A percentile compares a stretch with the other conserved stretches of the same genome.
Evolutionary conservation across 495 filamentous ascomycete genomes (phyloP).

Genomic region (Friedmanniomyces endolithicus): DNA sequence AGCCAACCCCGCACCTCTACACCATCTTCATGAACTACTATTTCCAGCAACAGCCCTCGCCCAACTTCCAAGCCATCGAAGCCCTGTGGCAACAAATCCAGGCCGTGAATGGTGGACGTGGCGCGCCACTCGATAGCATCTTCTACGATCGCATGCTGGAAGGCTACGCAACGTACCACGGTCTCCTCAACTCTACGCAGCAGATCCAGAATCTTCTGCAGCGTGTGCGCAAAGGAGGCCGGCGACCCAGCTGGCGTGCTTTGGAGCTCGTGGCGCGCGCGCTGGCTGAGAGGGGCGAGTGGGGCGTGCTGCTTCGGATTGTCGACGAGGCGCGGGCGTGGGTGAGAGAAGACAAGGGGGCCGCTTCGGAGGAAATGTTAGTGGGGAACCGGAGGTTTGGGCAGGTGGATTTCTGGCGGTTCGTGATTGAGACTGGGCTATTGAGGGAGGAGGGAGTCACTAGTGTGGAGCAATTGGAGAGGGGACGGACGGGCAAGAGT

Average conservation of each 20-base stretch:
- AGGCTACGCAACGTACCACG: conserved; percentile 40
- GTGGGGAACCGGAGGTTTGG: conserved; percentile 1
- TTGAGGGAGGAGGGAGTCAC: conserved; percentile 11
- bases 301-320: conserved; percentile 22
- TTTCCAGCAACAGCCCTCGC: conserved; percentile 45
- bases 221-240: conserved; percentile 31
- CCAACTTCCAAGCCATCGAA: conserved; percentile 45
- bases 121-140: conserved; percentile 37
- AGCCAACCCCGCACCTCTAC: conserved; percentile 49
- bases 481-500: not conserved
- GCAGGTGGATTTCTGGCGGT: conserved; percentile 13
- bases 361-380: not conserved
- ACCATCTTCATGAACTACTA: conserved; percentile 58
- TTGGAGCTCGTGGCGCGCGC: conserved; percentile 37
- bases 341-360: not conserved
- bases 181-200: conserved; percentile 34
- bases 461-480: conserved; percentile 4
- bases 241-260: conserved; percentile 34
- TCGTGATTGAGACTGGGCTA: conserved; percentile 9
- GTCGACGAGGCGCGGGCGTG: conserved; percentile 5
- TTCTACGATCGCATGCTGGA: conserved; percentile 59
- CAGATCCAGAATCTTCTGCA: conserved; percentile 41
- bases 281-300: conserved; percentile 35
- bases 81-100: conserved; percentile 38
- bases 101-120: conserved; percentile 23